Base-by-base conservation (phyloP, 1,139 yeast species). In the Spencermartinsiella ligniputridi region DNA sequence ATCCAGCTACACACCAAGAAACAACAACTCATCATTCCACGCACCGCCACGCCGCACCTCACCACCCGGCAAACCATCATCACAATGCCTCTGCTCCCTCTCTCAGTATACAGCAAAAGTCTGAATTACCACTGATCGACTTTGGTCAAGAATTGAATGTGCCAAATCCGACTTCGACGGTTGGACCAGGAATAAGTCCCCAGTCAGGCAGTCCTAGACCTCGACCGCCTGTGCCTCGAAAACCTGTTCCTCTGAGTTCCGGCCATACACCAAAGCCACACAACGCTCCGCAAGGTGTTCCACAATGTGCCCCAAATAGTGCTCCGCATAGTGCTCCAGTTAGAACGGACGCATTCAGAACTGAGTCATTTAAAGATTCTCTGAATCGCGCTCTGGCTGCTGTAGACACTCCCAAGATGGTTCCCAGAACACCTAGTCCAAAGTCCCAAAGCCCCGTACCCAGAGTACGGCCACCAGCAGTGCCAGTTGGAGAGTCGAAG, bases 181-280 rank as follows among this genome's bases (percentile, higher is more conserved):
- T 27, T 9, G 32, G 32, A 9, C 32, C 32, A 22, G 11, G 25
- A 6, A 22, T 22, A 6, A 22, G 11, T 22, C 25, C 25, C 25
- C 13, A 15, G 15, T 8, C 15, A 9, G 15, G 8, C 13, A 27
- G 32, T n/a, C 32, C 32, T 4, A 27, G n/a, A 27, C 32, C 32
- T 15, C 8, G 32, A n/a, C 32, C 32, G 6, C 34, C 17, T 6
- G 48, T 42, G 2, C n/a, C 39, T 20, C 40, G 41, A 20, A 37
- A 37, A 20, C 47, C 45, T 11, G 42, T 41, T 17, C 22, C 34
- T 2, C 20, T 25, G 11, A 20, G 19, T 11, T 15, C 36, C 6
- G n/a, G n/a, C n/a, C n/a, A n/a, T n/a, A n/a, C n/a, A n/a, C n/a
- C n/a, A n/a, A n/a, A n/a, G n/a, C n/a, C n/a, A n/a, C n/a, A n/a